Evolutionary conservation across 768 basidiomycete species (phyloP).

Genomic region (Ramaria rubella): DNA sequence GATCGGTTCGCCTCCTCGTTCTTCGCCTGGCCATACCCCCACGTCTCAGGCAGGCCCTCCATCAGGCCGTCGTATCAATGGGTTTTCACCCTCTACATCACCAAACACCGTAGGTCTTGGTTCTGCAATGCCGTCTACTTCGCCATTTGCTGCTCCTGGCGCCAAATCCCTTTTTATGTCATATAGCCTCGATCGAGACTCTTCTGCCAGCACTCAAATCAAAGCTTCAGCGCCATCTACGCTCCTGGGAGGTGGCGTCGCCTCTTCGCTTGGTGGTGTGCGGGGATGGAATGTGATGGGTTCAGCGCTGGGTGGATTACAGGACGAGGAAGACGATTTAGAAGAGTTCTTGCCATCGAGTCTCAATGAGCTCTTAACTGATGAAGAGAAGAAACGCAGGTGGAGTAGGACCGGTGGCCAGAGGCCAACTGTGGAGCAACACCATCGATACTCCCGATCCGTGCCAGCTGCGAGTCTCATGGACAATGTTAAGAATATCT

Average conservation of each 20-base stretch:
- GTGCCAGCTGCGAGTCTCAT: constrained; percentile 74
- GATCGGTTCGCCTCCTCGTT: constrained; percentile 71
- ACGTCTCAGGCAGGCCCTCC: constrained; percentile 20
- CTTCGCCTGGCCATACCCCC: constrained; percentile 20
- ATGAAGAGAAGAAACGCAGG: constrained; percentile 75
- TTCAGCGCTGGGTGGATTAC: constrained; percentile 27
- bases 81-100: constrained; percentile 55
- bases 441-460: constrained; percentile 75
- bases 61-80: constrained; percentile 34
- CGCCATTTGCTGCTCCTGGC: constrained; percentile 75
- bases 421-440: constrained; percentile 24
- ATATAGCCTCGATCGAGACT: constrained; percentile 17
- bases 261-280: constrained; percentile 59
- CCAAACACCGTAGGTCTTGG: constrained; percentile 30
- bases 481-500: constrained; percentile 73
- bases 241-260: constrained; percentile 41
- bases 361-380: constrained; percentile 82
- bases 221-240: constrained; percentile 28
- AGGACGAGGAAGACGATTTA: constrained; percentile 67
- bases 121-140: constrained; percentile 41
- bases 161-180: constrained; percentile 49
- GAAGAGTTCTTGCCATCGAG: constrained; percentile 89
- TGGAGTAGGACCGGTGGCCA: constrained; percentile 57
- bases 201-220: constrained; percentile 17
- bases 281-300: constrained; percentile 32